Conservation (phyloP, 495 filamentous ascomycete species). For the Sordaria brevicollis region DNA sequence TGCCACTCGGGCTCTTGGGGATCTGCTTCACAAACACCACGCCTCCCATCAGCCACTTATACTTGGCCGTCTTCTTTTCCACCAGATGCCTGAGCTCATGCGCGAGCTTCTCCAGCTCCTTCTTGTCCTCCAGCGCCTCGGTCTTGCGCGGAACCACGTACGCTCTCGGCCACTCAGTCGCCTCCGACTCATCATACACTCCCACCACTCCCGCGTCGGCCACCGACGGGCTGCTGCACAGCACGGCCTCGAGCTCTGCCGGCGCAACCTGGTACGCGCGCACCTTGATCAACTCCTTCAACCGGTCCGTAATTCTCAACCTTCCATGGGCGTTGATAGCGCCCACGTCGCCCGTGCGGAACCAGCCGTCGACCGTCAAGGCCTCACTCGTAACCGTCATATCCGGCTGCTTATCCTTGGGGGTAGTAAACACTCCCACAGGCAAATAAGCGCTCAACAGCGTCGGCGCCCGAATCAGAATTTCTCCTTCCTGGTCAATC, state of each 20-base stretch:
- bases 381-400: constrained; percentile 47
- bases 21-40: constrained; percentile 52
- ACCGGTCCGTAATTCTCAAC: constrained; percentile 61
- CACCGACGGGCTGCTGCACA: constrained; percentile 42
- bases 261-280: constrained; percentile 63
- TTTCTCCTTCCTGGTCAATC: constrained; percentile 47
- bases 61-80: constrained; percentile 48
- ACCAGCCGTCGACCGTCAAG: constrained; percentile 48
- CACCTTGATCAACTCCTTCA: constrained; percentile 74
- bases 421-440: constrained; percentile 9
- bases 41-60: constrained; percentile 58
- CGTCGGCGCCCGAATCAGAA: constrained; percentile 45
- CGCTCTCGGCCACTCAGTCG: constrained; percentile 19
- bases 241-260: constrained; percentile 58
- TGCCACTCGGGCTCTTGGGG: constrained; percentile 59
- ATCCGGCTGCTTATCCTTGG: not conserved
- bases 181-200: constrained; percentile 54
- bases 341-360: constrained; percentile 62
- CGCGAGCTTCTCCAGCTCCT: constrained; percentile 39
- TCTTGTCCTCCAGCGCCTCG: constrained; percentile 30
- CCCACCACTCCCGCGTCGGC: constrained; percentile 56
- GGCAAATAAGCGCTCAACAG: constrained; percentile 47
- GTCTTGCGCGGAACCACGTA: constrained; percentile 17
- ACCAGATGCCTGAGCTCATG: constrained; percentile 35
- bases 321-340: constrained; percentile 47